Evolutionary conservation across 2,329 filamentous ascomycete species (phyloP), one percentile per base, ranked within the genome.

Genomic region (Alternaria postmessia): DNA sequence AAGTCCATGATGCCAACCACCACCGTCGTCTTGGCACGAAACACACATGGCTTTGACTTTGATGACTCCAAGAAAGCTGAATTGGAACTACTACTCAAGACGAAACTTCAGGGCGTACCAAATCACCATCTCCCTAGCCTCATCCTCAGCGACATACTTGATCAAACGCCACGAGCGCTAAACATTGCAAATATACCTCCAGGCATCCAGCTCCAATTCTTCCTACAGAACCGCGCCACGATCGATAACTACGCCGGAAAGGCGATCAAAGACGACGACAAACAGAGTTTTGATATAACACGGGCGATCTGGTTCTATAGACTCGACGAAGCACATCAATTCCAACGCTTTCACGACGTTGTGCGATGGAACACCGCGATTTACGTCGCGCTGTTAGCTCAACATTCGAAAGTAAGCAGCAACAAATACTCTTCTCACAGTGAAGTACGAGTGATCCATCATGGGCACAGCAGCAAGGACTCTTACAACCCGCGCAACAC

Each of bases 331-430:
- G 9, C 39, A 6, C 64, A 63, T n/a, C 70, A 72, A 34, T 70
- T 72, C 46, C 62, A 68, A 34, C 65, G 72, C 12, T 69, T 64
- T 32, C 69, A 70, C 36, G 67, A 74, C 30, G 28, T n/a, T 1
- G 44, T 59, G 8, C 64, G 70, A 41, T 73, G 67, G 67, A 74
- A 74, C 41, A 48, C 68, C 11, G 56, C 64, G 1, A 51, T 74
- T 26, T 71, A 64, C 46, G 20, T 62, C 26, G 67, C 68, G 3
- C 51, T 72, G 2, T 57, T 74, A 16, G 46, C 62, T 9, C 39
- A 30, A 26, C 16, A 44, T 9, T 48, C 44, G 18, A n/a, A 22
- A 18, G 12, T 18, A 22, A 48, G 18, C 28, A 9, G 32, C 1
- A 5, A 34, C 12, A 5, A 20, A 22, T 2, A 34, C 4, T 22